Evolutionary conservation across 352 stramenopile genomes (phyloP).

Genomic region (Peronospora tabacina): DNA sequence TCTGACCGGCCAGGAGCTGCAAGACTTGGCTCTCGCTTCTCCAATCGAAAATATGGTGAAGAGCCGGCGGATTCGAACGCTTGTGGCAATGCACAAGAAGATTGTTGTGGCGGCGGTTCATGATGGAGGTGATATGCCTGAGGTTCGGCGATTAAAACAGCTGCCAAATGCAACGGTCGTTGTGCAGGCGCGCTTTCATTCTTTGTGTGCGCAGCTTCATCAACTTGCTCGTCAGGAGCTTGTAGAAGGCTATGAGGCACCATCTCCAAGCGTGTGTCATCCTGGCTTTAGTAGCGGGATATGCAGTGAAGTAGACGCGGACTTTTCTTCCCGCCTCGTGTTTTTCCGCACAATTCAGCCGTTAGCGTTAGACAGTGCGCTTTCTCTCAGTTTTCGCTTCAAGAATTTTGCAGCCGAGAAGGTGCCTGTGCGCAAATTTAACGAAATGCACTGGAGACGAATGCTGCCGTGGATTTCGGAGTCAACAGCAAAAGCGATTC

Average conservation of each 20-base stretch:
- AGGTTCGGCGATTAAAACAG: conserved; percentile 22
- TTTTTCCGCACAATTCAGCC: conserved; percentile 50
- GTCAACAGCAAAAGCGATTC: conserved; percentile 39
- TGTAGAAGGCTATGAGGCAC: conserved; percentile 31
- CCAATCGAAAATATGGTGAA: conserved; percentile 22
- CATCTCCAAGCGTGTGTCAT: conserved; percentile 16
- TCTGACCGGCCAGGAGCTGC: conserved; percentile 21
- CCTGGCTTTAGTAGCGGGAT: conserved; percentile 2
- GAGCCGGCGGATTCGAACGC: conserved; percentile 24
- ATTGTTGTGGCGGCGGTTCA: conserved; percentile 38
- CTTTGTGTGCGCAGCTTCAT: conserved; percentile 23
- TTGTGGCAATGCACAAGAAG: conserved; percentile 46
- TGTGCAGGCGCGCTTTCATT: conserved; percentile 10
- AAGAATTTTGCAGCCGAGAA: conserved; percentile 49
- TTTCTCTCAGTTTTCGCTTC: conserved; percentile 79
- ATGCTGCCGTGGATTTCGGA: conserved; percentile 80
- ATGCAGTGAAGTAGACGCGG: conserved; percentile 27
- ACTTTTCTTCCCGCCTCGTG: conserved; percentile 45
- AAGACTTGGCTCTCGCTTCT: conserved; percentile 13
- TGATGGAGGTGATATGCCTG: conserved; percentile 7
- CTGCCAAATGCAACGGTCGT: conserved; percentile 26
- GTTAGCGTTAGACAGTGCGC: conserved; percentile 46
- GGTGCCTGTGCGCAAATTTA: conserved; percentile 74
- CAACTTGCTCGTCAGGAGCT: conserved; percentile 29
- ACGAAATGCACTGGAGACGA: conserved; percentile 78